Base-by-base conservation (phyloP, 495 filamentous ascomycete genomes). In the Glonium stellatum region DNA sequence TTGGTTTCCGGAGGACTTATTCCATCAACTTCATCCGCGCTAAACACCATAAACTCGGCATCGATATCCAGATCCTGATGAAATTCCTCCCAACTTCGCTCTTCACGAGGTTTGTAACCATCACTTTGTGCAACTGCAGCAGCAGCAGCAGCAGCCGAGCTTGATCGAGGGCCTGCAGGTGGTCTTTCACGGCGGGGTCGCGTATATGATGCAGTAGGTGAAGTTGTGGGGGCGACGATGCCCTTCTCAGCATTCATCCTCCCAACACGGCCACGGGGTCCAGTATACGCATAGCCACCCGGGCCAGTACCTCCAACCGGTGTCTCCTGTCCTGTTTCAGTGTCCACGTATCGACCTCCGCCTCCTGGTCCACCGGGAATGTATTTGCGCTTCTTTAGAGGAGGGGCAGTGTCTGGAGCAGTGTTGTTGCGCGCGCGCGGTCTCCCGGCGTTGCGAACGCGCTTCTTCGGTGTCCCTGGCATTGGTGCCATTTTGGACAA, bases 1-100 rank as follows among this genome's bases (percentile, higher is more conserved):
- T 51, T 63, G 47, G 60, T 62, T 57, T 62, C 64, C 50, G 70
- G 61, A 47, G 4, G 75, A 21, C 70, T 68, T 46, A 77, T 74
- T 22, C 85, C 88, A 70, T 97, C 95, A 15, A 97, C 87, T 53
- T 96, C 88, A 59, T 92, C 83, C 9, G 91, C 82, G 39, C 79
- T 82, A 70, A 92, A 93, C 1, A 96, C 77, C 41, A 83, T 82
- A 52, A 97, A 84, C 18, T 78, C 81, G 27, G 79, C 79, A 50
- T 93, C 89, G 59, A 95, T 87, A 71, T 97, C 92, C 36, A 99
- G 80, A 66, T 96, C 87, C 12, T 87, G 91, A 71, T 99, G 93
- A 56, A 96, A 97, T 72, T 97, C 95, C 67, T 95, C 89, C 88
- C 92, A 99, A 13, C 89, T 88, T 57, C 92, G 85, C 73, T 99